Conservation (phyloP, 2,329 filamentous ascomycete genomes). For the Fonsecaea pedrosoi region DNA sequence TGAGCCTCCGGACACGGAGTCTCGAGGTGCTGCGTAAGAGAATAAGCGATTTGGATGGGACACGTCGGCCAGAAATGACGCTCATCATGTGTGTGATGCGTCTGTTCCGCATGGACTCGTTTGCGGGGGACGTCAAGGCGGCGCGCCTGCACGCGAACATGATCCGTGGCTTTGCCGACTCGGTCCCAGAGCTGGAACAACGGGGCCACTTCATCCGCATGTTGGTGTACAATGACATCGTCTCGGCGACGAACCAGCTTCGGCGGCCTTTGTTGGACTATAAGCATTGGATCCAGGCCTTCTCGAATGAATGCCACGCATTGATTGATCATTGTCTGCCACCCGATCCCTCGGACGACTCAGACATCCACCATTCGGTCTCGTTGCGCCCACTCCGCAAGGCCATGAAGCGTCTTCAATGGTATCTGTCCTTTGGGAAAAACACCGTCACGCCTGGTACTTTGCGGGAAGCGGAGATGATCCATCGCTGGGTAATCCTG, state of each 20-base stretch:
- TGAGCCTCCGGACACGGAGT: not conserved
- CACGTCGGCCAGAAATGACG: not conserved
- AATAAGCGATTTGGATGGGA: not conserved
- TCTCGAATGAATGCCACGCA: not conserved
- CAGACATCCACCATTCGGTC: not conserved
- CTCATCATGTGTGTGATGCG: not conserved
- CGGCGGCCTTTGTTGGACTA: constrained; percentile 1
- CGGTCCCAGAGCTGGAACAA: not conserved
- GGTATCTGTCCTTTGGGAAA: not conserved
- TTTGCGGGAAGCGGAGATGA: not conserved
- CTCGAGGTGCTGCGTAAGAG: not conserved
- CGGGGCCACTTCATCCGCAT: not conserved
- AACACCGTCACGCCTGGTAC: not conserved
- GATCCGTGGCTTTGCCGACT: not conserved
- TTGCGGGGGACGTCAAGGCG: not conserved
- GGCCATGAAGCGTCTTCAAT: not conserved
- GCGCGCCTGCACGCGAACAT: not conserved
- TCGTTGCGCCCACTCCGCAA: not conserved
- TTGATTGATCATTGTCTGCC: not conserved
- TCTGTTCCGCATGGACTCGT: constrained; percentile 6
- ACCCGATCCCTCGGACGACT: not conserved
- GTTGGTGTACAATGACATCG: not conserved
- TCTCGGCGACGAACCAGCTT: constrained; percentile 1
- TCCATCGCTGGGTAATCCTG: not conserved
- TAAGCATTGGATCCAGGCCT: not conserved